Base-by-base conservation (phyloP, 2,329 filamentous ascomycete genomes). In the Botrytis deweyae region DNA sequence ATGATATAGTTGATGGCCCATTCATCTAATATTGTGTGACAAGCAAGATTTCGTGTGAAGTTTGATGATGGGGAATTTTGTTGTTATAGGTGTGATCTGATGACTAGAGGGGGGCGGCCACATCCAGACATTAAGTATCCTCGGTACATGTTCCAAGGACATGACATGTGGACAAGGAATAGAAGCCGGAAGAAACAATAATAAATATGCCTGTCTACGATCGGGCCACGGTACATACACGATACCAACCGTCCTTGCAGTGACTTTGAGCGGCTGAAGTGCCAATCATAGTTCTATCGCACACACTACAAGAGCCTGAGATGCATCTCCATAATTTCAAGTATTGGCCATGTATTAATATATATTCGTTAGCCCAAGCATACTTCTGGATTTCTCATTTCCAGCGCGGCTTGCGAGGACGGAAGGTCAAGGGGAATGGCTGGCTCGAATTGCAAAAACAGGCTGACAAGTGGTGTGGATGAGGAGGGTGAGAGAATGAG, bases 181-280 rank as follows among this genome's bases (percentile, higher is more conserved):
- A 75, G 70, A 64, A 72, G 64, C 75, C 65, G 75, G 68, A 75
- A 62, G 66, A 73, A 73, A 72, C 67, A 73, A 75, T 49, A 46
- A 55, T 46, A 40, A 70, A 70, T 73, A 79, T 78, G 77, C 76
- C 76, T 77, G 77, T 74, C 71, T 75, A 42, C 65, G 75, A 78
- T 78, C 74, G 72, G 76, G 85, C 85, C 6, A 81, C 84, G 68
- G 76, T 89, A 62, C 87, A 90, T 67, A 72, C 36, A 69, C 36
- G 36, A 38, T 66, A 52, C 40, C 42, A 58, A 55, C 46, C 46
- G 36, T 66, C 65, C 62, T 66, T 80, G 80, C 78, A 73, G 75
- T 82, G 73, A 84, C 84, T 38, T 88, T 90, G 76, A 84, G 76
- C 80, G 83, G 79, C 80, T 73, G 42, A 62, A 20, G 22, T 52